Percentiles rank a stretch among this genome's conserved stretches.
Evolutionary conservation across 2,329 filamentous ascomycete species (phyloP).

Genomic region (Coniochaeta sp.): DNA sequence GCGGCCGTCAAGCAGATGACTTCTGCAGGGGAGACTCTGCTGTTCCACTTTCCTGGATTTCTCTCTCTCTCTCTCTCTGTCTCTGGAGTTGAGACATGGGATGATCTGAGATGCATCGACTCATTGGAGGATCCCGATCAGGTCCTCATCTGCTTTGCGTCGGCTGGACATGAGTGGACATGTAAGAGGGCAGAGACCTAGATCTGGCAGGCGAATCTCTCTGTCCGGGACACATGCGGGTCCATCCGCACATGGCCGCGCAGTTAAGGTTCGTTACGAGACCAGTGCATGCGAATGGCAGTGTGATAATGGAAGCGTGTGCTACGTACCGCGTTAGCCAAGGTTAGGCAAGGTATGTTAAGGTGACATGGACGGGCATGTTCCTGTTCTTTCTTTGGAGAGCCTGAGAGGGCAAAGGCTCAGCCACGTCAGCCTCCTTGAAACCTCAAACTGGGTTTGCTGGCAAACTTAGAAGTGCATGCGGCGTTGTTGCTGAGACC

Average conservation of each 20-base stretch:
- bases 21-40: not conserved
- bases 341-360: not conserved
- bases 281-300: not conserved
- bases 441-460: too few relatives aligned
- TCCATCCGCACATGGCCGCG: not conserved
- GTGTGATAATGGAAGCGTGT: not conserved
- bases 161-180: not conserved
- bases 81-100: not conserved
- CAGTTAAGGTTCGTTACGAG: not conserved
- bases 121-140: not conserved
- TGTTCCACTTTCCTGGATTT: not conserved
- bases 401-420: not conserved
- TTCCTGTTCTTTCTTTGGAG: not conserved
- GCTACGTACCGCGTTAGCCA: not conserved
- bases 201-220: not conserved
- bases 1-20: not conserved
- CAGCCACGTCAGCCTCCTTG: not conserved
- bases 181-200: not conserved
- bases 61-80: too few relatives aligned
- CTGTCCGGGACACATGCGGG: not conserved
- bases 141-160: not conserved
- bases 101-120: not conserved
- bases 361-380: not conserved
- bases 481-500: not conserved
- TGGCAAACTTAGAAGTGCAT: not conserved